Evolutionary conservation across 352 stramenopile genomes (phyloP).

Genomic region (Labyrinthula sp.): DNA sequence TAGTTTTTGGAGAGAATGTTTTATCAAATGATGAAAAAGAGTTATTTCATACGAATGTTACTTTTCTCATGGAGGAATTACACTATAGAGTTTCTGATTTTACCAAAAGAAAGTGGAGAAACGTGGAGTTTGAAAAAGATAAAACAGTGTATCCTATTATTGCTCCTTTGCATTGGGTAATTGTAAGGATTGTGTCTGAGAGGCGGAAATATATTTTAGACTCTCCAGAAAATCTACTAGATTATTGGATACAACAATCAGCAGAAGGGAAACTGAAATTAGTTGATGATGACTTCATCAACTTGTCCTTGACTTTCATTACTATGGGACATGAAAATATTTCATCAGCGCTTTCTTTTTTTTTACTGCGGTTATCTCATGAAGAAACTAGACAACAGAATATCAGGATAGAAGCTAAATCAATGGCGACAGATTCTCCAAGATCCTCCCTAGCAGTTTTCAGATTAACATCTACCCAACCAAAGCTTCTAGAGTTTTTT

Average conservation of each 20-base stretch:
- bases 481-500: too few relatives aligned
- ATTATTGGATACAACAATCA: slow-evolving; percentile 6
- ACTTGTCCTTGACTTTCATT: slow-evolving; percentile 23
- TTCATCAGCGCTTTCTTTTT: slow-evolving; percentile 16
- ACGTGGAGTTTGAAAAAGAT: neutral
- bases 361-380: too few relatives aligned
- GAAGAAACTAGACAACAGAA: too few relatives aligned
- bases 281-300: slow-evolving; percentile 7
- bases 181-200: neutral
- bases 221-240: neutral
- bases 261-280: too few relatives aligned
- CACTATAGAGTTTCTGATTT: slow-evolving; percentile 19
- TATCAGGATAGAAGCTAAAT: too few relatives aligned
- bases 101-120: slow-evolving; percentile 2
- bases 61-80: slow-evolving; percentile 20
- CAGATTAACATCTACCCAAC: too few relatives aligned
- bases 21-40: neutral
- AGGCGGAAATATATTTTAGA: neutral
- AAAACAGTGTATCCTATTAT: neutral
- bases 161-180: neutral
- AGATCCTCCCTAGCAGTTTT: too few relatives aligned
- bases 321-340: slow-evolving; percentile 28
- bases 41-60: too few relatives aligned
- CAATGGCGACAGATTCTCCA: too few relatives aligned
- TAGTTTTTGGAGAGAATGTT: slow-evolving; percentile 11